phyloP scores from a whole-genome alignment of 164 flowering plant genomes.

The Kalanchoe fedtschenkoi region DNA sequence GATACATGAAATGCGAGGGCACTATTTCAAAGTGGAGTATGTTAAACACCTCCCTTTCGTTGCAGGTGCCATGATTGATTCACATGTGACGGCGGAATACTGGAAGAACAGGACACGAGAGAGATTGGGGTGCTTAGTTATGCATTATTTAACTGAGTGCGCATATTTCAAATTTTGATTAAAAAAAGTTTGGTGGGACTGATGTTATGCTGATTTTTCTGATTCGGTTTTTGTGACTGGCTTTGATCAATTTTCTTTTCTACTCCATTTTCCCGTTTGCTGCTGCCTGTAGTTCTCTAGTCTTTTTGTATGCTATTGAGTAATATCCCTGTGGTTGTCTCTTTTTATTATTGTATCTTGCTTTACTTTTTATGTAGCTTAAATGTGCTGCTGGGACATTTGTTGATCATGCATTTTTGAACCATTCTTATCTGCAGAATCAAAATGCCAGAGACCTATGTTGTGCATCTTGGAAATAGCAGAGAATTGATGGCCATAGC shows the following conservation, averaged over 20 bases:
- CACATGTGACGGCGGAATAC: conserved; percentile 85
- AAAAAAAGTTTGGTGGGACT: neutral
- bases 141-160: neutral
- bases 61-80: conserved; percentile 98
- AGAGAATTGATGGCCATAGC: conserved; percentile 92
- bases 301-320: neutral
- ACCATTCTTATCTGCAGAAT: conserved; percentile 39
- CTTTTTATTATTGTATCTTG: neutral
- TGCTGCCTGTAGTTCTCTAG: neutral
- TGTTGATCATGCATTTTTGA: neutral
- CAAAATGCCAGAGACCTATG: conserved; percentile 86
- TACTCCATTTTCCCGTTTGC: neutral
- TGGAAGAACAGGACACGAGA: conserved; percentile 85
- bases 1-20: conserved; percentile 99
- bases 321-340: neutral
- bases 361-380: neutral
- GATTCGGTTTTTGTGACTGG: neutral
- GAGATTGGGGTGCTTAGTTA: conserved; percentile 47
- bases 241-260: conserved; percentile 1
- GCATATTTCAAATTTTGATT: neutral
- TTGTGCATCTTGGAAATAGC: conserved; percentile 98
- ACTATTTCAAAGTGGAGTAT: conserved; percentile 83
- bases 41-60: conserved; percentile 95
- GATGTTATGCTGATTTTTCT: neutral
- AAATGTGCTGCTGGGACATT: neutral